A percentile compares a stretch with the other conserved stretches of the same genome.
Conservation (phyloP, 768 basidiomycete species). For the Collybia sordida region DNA sequence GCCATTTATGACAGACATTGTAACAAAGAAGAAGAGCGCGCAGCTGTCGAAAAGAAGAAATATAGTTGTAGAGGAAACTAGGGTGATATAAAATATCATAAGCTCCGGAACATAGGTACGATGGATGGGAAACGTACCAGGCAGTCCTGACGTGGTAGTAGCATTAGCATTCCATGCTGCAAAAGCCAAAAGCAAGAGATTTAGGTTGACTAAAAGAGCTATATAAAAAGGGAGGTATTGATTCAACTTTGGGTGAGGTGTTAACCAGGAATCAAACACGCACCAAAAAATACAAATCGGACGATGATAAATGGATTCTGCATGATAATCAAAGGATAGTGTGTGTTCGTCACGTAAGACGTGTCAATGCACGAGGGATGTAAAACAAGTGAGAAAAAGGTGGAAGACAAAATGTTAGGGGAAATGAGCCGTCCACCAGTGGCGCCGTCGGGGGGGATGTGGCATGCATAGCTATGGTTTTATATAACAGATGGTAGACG, state of each 20-base stretch:
- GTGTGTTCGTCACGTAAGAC: slow-evolving; percentile 1
- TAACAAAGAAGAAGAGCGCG: slow-evolving; percentile 31
- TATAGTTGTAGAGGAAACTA: slow-evolving; percentile 48
- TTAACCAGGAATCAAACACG: slow-evolving; percentile 16
- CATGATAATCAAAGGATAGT: slow-evolving; percentile 23
- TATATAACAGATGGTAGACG: slow-evolving; percentile 2
- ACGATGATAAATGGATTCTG: slow-evolving; percentile 54
- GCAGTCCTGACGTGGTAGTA: slow-evolving; percentile 28
- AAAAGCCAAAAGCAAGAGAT: slow-evolving; percentile 52
- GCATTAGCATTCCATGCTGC: slow-evolving; percentile 56
- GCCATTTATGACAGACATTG: slow-evolving; percentile 26
- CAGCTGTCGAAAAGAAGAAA: slow-evolving; percentile 50
- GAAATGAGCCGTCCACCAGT: slow-evolving; percentile 17
- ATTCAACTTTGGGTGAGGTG: not conserved
- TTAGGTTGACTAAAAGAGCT: slow-evolving; percentile 53
- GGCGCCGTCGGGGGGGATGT: slow-evolving; percentile 10
- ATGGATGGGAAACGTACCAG: slow-evolving; percentile 26
- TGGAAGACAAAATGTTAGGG: not conserved
- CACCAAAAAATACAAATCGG: slow-evolving; percentile 60
- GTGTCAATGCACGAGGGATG: not conserved
- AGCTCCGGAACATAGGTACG: not conserved
- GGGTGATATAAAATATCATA: slow-evolving; percentile 1
- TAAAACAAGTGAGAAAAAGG: slow-evolving; percentile 6
- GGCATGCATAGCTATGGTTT: not conserved
- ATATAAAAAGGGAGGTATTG: slow-evolving; percentile 13